Percentiles rank a stretch among this genome's conserved stretches.
These are phyloP conservation scores for Podospora australis DNA, from an alignment of 495 filamentous ascomycete genomes.

Conservation along the genomic window DNA sequence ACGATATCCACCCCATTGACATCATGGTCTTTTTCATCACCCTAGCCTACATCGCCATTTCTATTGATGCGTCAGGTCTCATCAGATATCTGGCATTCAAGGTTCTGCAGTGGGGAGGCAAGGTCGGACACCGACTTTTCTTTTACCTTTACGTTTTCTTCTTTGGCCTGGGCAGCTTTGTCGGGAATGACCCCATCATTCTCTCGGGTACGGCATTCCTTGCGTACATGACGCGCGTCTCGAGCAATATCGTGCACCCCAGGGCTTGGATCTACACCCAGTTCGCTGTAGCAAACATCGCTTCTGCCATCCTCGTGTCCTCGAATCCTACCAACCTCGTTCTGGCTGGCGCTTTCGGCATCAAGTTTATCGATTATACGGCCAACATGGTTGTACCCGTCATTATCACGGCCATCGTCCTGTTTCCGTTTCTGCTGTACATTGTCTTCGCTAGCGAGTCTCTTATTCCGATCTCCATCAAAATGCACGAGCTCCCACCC, in stretches of 20 bases:
- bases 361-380: slow-evolving; percentile 62
- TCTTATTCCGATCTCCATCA: slow-evolving; percentile 56
- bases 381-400: slow-evolving; percentile 65
- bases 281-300: slow-evolving; percentile 61
- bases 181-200: slow-evolving; percentile 66
- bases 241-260: slow-evolving; percentile 59
- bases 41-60: slow-evolving; percentile 67
- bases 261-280: slow-evolving; percentile 64
- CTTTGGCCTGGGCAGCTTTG: slow-evolving; percentile 56
- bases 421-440: slow-evolving; percentile 59
- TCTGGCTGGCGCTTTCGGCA: slow-evolving; percentile 59
- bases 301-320: slow-evolving; percentile 61
- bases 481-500: slow-evolving; percentile 59
- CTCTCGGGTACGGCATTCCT: slow-evolving; percentile 63
- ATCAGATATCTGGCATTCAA: slow-evolving; percentile 61
- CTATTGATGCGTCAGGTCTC: slow-evolving; percentile 62
- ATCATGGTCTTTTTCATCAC: slow-evolving; percentile 66
- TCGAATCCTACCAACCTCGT: slow-evolving; percentile 69
- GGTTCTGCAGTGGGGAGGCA: slow-evolving; percentile 58
- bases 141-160: slow-evolving; percentile 66
- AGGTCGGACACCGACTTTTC: slow-evolving; percentile 53
- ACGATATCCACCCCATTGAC: slow-evolving; percentile 55
- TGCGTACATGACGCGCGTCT: slow-evolving; percentile 64
- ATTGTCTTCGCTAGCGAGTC: slow-evolving; percentile 54
- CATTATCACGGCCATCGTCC: slow-evolving; percentile 52